Conservation (phyloP, 1,139 yeast genomes). For the Sugiyamaella japonica region DNA sequence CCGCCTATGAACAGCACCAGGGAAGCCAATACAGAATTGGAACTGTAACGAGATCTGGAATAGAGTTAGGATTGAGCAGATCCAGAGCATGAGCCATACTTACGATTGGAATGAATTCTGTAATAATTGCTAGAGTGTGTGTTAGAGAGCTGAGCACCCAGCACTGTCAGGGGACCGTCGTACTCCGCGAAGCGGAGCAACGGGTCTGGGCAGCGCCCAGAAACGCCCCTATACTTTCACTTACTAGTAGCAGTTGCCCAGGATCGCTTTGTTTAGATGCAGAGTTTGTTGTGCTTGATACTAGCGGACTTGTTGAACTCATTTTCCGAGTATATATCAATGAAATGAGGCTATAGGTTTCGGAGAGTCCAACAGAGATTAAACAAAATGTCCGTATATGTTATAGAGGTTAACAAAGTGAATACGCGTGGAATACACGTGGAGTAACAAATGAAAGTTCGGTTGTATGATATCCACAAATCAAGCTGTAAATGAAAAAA, state of each 20-base stretch:
- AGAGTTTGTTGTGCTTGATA: neutral
- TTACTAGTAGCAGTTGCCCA: constrained; percentile 28
- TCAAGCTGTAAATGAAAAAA: neutral
- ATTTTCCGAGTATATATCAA: too few relatives aligned
- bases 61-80: neutral
- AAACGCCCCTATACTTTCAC: constrained; percentile 12
- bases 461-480: too few relatives aligned
- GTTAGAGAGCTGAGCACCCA: too few relatives aligned
- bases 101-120: constrained; percentile 29
- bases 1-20: constrained; percentile 41
- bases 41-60: constrained; percentile 32
- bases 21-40: constrained; percentile 42
- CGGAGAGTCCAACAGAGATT: too few relatives aligned
- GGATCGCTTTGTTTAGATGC: constrained; percentile 12
- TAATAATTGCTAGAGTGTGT: constrained; percentile 22
- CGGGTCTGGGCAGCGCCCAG: too few relatives aligned
- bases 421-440: too few relatives aligned
- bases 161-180: too few relatives aligned
- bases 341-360: neutral
- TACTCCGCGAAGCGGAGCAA: too few relatives aligned
- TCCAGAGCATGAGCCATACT: neutral
- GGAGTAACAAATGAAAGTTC: too few relatives aligned
- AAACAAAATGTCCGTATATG: too few relatives aligned
- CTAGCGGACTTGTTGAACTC: neutral
- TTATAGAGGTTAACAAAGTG: too few relatives aligned